These are phyloP conservation scores for Emericellopsis atlantica DNA, from an alignment of 2,329 filamentous ascomycete species.

Conservation along the genomic window DNA sequence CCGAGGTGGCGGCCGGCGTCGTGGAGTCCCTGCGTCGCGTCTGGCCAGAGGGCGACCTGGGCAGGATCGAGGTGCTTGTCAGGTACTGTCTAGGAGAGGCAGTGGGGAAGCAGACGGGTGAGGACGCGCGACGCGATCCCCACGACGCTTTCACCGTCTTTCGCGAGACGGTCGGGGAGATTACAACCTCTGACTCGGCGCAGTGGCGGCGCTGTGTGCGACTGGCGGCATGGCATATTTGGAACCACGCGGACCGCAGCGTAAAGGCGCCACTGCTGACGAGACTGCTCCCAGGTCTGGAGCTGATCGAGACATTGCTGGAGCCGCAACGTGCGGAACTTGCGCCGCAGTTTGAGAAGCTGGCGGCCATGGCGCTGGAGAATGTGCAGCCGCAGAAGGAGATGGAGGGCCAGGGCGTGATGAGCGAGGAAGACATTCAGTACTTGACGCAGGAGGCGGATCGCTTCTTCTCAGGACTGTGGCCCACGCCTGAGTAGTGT, in stretches of 20 bases:
- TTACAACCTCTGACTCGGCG: slow-evolving; percentile 14
- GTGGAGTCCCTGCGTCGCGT: slow-evolving; percentile 45
- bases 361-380: neutral
- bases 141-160: slow-evolving; percentile 32
- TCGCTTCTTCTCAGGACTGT: slow-evolving; percentile 1
- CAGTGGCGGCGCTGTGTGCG: slow-evolving; percentile 44
- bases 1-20: slow-evolving; percentile 43
- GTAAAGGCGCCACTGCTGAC: slow-evolving; percentile 50
- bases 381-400: neutral
- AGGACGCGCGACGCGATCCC: neutral
- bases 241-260: slow-evolving; percentile 52
- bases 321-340: neutral
- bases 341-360: neutral
- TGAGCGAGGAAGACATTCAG: neutral
- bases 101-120: neutral
- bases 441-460: neutral
- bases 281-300: slow-evolving; percentile 31
- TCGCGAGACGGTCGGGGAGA: slow-evolving; percentile 25
- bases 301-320: neutral
- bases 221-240: slow-evolving; percentile 49
- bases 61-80: neutral
- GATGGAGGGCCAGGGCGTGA: neutral
- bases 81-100: slow-evolving; percentile 1
- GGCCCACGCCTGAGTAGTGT: neutral
- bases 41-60: slow-evolving; percentile 34